Conservation (phyloP, 495 filamentous ascomycete genomes). For the Glutinoglossum americanum region DNA sequence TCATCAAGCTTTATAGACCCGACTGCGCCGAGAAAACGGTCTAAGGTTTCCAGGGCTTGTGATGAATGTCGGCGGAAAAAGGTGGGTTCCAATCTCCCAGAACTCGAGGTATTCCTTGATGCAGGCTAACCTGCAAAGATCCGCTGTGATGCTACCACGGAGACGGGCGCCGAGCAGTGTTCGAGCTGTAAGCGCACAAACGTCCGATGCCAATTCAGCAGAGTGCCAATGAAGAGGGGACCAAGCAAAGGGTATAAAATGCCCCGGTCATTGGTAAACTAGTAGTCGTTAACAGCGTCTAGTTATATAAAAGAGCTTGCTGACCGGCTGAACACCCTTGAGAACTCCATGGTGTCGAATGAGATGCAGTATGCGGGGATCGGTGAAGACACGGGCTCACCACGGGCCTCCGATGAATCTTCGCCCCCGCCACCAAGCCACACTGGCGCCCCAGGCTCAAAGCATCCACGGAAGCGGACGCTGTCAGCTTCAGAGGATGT, state of each 20-base stretch:
- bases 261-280: not conserved
- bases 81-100: conserved; percentile 18
- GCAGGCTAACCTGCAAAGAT: conserved; percentile 29
- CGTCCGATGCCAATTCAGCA: conserved; percentile 66
- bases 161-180: conserved; percentile 58
- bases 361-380: conserved; percentile 9
- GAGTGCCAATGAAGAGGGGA: conserved; percentile 84
- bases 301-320: conserved; percentile 95
- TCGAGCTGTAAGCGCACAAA: conserved; percentile 66
- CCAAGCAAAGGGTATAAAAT: conserved; percentile 70
- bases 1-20: conserved; percentile 23
- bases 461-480: conserved; percentile 29
- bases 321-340: conserved; percentile 66
- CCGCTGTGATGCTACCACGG: conserved; percentile 72
- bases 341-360: conserved; percentile 22
- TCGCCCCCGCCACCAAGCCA: conserved; percentile 9
- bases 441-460: not conserved
- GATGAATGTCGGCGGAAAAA: conserved; percentile 94
- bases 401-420: not conserved
- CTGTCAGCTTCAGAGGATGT: conserved; percentile 32
- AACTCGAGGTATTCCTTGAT: conserved; percentile 10
- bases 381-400: conserved; percentile 4
- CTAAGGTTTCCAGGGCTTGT: conserved; percentile 83
- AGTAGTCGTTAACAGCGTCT: conserved; percentile 6
- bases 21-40: conserved; percentile 57